These are phyloP conservation scores for Metarhizium humberi DNA, from an alignment of 2,329 filamentous ascomycete genomes.

Conservation along the genomic window DNA sequence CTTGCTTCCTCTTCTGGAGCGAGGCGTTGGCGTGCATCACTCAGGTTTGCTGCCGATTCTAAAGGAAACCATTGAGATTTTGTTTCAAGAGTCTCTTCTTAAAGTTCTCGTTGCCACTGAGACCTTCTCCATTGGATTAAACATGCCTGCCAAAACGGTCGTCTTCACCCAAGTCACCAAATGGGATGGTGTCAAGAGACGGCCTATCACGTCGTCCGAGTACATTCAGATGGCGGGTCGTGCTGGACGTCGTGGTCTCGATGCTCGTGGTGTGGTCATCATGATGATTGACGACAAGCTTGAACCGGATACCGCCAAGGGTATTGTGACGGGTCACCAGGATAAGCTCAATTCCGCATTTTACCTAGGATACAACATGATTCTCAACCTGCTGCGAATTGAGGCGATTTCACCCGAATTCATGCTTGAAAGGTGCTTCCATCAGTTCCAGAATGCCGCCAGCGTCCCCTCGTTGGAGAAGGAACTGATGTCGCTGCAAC, in stretches of 20 bases:
- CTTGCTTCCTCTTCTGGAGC: slow-evolving; percentile 76
- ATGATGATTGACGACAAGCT: slow-evolving; percentile 99
- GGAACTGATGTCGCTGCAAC: slow-evolving; percentile 69
- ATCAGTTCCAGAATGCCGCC: slow-evolving; percentile 93
- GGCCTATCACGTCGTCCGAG: slow-evolving; percentile 87
- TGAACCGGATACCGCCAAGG: slow-evolving; percentile 86
- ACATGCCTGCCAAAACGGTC: slow-evolving; percentile 98
- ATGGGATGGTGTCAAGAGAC: slow-evolving; percentile 72
- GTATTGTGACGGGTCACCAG: slow-evolving; percentile 92
- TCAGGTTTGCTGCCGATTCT: slow-evolving; percentile 90
- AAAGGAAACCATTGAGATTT: slow-evolving; percentile 97
- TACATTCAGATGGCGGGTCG: slow-evolving; percentile 99
- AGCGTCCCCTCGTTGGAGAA: slow-evolving; percentile 78
- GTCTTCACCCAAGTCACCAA: slow-evolving; percentile 97
- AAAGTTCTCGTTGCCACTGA: slow-evolving; percentile 97
- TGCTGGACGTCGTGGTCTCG: slow-evolving; percentile 91
- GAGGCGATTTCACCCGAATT: slow-evolving; percentile 98
- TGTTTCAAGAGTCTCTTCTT: slow-evolving; percentile 96
- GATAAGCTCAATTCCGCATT: slow-evolving; percentile 97
- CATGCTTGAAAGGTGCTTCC: slow-evolving; percentile 98
- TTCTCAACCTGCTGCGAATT: slow-evolving; percentile 91
- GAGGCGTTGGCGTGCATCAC: slow-evolving; percentile 95
- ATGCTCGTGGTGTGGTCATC: slow-evolving; percentile 96
- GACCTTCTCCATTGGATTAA: slow-evolving; percentile 95
- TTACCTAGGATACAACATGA: slow-evolving; percentile 98